These are phyloP conservation scores for Benincasa hispida DNA, from an alignment of 306 rosid genomes.

Conservation along the genomic window DNA sequence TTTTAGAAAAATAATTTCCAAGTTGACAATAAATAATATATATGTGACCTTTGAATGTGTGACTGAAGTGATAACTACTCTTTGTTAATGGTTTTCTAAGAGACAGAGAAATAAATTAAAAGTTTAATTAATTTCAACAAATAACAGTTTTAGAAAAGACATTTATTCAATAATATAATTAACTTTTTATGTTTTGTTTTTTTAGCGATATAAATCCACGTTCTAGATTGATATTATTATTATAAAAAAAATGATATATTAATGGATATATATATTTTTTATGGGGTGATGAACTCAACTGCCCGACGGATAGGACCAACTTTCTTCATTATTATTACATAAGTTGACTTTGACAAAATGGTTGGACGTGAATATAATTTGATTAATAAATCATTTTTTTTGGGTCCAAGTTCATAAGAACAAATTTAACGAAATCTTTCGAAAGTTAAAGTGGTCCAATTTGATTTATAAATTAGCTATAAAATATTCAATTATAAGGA, in stretches of 20 bases:
- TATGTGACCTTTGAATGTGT: not conserved
- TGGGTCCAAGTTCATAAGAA: not conserved
- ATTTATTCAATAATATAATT: not conserved
- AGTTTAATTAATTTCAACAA: not conserved
- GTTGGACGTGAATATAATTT: not conserved
- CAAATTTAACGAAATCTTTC: not conserved
- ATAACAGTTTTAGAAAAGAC: not conserved
- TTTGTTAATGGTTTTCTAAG: not conserved
- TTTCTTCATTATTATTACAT: not conserved
- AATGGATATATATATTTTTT: not conserved
- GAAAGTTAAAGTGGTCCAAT: not conserved
- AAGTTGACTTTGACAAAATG: not conserved
- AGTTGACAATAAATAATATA: not conserved
- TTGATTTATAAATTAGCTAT: not conserved
- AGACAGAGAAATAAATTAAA: not conserved
- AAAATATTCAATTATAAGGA: too few relatives aligned
- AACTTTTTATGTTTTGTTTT: not conserved
- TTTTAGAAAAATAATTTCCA: not conserved
- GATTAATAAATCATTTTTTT: not conserved
- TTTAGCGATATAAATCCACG: not conserved
- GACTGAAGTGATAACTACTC: not conserved
- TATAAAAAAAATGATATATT: not conserved
- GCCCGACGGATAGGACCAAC: not conserved
- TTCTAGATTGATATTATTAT: not conserved
- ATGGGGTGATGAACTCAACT: not conserved